Conservation (phyloP, 495 filamentous ascomycete genomes). For the Aspergillus ellipticus region DNA sequence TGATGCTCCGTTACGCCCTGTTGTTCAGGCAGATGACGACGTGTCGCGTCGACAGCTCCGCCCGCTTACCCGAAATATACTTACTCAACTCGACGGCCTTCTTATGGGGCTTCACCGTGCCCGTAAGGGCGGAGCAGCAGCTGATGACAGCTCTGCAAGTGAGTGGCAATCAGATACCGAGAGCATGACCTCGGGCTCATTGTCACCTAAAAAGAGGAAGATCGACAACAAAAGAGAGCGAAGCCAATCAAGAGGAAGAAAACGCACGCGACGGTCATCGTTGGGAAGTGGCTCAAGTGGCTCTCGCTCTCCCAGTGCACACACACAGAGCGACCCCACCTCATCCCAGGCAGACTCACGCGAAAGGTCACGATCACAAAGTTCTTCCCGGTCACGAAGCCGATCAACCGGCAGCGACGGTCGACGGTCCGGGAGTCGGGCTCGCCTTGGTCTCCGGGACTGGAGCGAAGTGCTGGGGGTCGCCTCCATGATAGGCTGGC, state of each 20-base stretch:
- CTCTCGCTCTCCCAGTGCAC: constrained; percentile 9
- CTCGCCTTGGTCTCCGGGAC: constrained; percentile 53
- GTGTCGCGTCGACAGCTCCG: constrained; percentile 54
- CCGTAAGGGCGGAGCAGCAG: constrained; percentile 40
- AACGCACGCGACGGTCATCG: constrained; percentile 17
- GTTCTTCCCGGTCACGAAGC: constrained; percentile 17
- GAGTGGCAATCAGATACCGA: constrained; percentile 23
- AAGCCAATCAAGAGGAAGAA: constrained; percentile 30
- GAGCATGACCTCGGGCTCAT: constrained; percentile 13
- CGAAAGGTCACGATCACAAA: constrained; percentile 7
- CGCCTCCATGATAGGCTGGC: constrained; percentile 66
- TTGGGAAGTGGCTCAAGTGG: constrained; percentile 2
- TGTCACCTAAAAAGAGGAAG: constrained; percentile 14
- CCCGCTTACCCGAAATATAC: constrained; percentile 60
- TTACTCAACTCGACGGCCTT: constrained; percentile 61
- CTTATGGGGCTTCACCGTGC: constrained; percentile 64
- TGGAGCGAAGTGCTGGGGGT: constrained; percentile 79
- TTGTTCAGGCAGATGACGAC: constrained; percentile 60
- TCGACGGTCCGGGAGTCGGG: constrained; percentile 12
- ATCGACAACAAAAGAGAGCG: background rate
- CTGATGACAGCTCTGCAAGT: constrained; percentile 21
- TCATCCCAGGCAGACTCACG: background rate
- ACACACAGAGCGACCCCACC: background rate
- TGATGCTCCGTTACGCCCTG: constrained; percentile 31
- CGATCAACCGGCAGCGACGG: constrained; percentile 13